Evolutionary conservation across 1,284 basidiomycete species (phyloP), one percentile per base, ranked within the genome.

Genomic region (Inonotus obliquus): DNA sequence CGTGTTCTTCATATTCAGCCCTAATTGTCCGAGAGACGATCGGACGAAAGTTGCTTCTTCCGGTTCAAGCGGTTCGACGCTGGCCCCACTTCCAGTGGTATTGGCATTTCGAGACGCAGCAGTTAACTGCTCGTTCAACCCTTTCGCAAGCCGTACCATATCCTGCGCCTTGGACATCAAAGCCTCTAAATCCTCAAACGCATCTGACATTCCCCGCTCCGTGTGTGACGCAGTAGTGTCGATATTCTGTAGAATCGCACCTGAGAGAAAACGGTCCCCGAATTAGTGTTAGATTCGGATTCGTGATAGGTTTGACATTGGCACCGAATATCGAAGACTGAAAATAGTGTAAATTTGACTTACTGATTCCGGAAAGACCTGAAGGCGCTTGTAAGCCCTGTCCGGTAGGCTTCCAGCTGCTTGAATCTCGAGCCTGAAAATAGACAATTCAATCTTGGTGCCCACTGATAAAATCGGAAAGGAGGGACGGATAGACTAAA

Each of bases 81-180:
- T 9, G 9, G 4, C 32, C 62, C 63, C 32, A 4, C 29, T 32
- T 2, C 39, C 53, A 37, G 23, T n/a, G 5, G 41, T 27, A 10
- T 35, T 35, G 2, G 63, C 27, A 39, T 29, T 61, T 17, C 51
- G 48, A 7, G 63, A 53, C 7, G 57, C 51, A 13, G 63, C 49
- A 7, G 87, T 87, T 10, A 98, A 80, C 65, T 88, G 91, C 63
- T 91, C 85, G 71, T 94, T 96, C 66, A 98, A 83, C 54, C 93
- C 87, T 64, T 89, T 89, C 1, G 96, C 95, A 29, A 98, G 82
- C 45, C 85, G 84, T 59, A 93, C 95, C 89, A 99, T 98, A 67
- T 95, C 92, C 67, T 88, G 90, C 0, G 96, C 95, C 72, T 95
- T 92, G 56, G 89, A 79, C 91, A 93, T 96, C 47, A 99, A 79